These are phyloP conservation scores for Mediolabrus comicus DNA, from an alignment of 108 stramenopile species.

Conservation along the genomic window DNA sequence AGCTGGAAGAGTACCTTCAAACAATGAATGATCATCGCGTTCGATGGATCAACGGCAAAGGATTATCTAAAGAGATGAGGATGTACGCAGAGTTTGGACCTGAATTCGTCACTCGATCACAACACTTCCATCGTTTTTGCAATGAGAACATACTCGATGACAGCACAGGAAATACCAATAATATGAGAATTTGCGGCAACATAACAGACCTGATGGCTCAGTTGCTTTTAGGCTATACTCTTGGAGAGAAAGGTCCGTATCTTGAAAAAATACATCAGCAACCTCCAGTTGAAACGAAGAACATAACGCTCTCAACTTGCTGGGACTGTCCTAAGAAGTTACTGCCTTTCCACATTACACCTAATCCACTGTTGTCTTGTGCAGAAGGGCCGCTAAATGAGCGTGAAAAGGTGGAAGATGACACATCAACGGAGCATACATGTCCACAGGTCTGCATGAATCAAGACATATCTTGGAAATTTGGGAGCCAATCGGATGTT, in stretches of 20 bases:
- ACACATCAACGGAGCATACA: neutral
- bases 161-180: neutral
- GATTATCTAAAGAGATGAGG: slow-evolving; percentile 37
- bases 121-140: slow-evolving; percentile 43
- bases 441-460: slow-evolving; percentile 24
- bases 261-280: neutral
- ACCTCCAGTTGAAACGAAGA: neutral
- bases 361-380: slow-evolving; percentile 23
- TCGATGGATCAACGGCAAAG: slow-evolving; percentile 37
- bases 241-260: slow-evolving; percentile 15
- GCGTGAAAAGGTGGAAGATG: neutral
- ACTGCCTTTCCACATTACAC: slow-evolving; percentile 35
- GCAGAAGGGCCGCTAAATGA: slow-evolving; percentile 11
- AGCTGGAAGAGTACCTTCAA: neutral
- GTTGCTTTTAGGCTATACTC: slow-evolving; percentile 28
- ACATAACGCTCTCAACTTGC: slow-evolving; percentile 9
- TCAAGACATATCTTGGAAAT: slow-evolving; percentile 2
- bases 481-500: slow-evolving; percentile 32
- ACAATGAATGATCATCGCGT: slow-evolving; percentile 24
- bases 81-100: slow-evolving; percentile 25
- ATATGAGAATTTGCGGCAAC: slow-evolving; percentile 29
- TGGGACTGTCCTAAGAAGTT: slow-evolving; percentile 29
- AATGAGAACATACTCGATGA: neutral
- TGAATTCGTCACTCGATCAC: slow-evolving; percentile 28
- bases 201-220: slow-evolving; percentile 38